phyloP scores from a whole-genome alignment of 2,329 filamentous ascomycete species.

The Hypoxylon sp. region DNA sequence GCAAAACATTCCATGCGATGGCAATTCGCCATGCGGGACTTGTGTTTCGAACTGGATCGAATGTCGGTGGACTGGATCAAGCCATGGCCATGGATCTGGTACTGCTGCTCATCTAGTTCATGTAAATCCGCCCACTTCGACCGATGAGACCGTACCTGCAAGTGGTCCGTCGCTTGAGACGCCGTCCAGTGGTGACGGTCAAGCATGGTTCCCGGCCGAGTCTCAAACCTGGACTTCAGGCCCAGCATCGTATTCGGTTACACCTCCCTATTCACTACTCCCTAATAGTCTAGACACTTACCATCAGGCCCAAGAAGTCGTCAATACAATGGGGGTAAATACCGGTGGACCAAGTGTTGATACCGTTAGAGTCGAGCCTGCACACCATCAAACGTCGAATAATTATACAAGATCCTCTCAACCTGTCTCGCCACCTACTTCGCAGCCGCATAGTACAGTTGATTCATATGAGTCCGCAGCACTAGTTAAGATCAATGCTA shows the following conservation, averaged over 20 bases:
- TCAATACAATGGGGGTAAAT: not conserved
- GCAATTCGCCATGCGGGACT: slow-evolving; percentile 32
- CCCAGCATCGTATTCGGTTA: slow-evolving; percentile 7
- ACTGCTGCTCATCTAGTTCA: not conserved
- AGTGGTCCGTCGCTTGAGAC: slow-evolving; percentile 6
- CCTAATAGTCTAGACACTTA: slow-evolving; percentile 1
- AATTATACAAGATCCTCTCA: not conserved
- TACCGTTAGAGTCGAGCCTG: not conserved
- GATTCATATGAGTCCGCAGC: not conserved
- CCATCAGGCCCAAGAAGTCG: slow-evolving; percentile 1
- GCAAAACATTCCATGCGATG: slow-evolving; percentile 36
- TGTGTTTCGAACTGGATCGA: slow-evolving; percentile 29
- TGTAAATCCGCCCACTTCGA: not conserved
- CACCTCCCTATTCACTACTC: slow-evolving; percentile 5
- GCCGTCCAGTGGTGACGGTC: not conserved
- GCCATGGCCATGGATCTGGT: not conserved
- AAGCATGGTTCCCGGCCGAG: slow-evolving; percentile 18
- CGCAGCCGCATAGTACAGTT: slow-evolving; percentile 1
- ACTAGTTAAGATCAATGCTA: not conserved
- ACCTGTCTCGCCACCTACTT: not conserved
- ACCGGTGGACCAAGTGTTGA: not conserved
- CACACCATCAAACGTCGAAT: not conserved
- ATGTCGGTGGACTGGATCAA: slow-evolving; percentile 26
- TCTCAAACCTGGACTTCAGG: slow-evolving; percentile 18
- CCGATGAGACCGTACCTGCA: not conserved